These are phyloP conservation scores for Tricholoma sp. DNA, from an alignment of 768 basidiomycete genomes.

Conservation along the genomic window DNA sequence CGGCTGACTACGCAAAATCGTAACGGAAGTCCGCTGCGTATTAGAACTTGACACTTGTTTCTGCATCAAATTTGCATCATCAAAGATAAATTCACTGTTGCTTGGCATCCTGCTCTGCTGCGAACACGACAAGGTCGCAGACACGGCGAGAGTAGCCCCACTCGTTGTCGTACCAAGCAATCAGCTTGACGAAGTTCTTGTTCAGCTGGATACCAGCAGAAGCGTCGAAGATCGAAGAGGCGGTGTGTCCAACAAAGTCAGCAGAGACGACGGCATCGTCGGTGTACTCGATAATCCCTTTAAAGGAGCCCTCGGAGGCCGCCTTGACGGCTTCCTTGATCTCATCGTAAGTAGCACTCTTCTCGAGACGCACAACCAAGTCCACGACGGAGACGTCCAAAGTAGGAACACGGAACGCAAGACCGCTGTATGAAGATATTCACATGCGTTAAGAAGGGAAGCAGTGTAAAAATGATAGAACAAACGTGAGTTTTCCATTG, in stretches of 20 bases:
- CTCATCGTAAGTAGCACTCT: slow-evolving; percentile 77
- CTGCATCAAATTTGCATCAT: not conserved
- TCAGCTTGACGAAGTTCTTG: slow-evolving; percentile 92
- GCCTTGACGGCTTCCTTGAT: slow-evolving; percentile 85
- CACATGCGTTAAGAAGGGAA: not conserved
- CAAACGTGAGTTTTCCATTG: slow-evolving; percentile 97
- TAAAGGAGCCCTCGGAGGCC: slow-evolving; percentile 65
- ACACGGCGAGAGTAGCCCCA: slow-evolving; percentile 94
- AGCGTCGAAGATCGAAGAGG: slow-evolving; percentile 93
- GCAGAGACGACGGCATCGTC: slow-evolving; percentile 92
- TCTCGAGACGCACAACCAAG: slow-evolving; percentile 90
- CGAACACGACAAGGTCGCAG: slow-evolving; percentile 80
- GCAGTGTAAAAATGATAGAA: not conserved
- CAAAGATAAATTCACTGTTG: slow-evolving; percentile 8
- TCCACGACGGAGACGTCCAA: slow-evolving; percentile 97
- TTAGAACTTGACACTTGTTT: not conserved
- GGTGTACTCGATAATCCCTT: slow-evolving; percentile 85
- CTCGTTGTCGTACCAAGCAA: slow-evolving; percentile 95
- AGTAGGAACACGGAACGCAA: slow-evolving; percentile 96
- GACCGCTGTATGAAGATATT: slow-evolving; percentile 49
- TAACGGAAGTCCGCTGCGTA: not conserved
- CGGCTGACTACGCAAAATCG: not conserved
- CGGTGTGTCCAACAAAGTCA: slow-evolving; percentile 78
- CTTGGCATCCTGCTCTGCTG: slow-evolving; percentile 65
- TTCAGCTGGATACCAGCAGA: slow-evolving; percentile 89